A percentile compares a stretch with the other conserved stretches of the same genome.
These are phyloP conservation scores for Calocera cornea DNA, from an alignment of 768 basidiomycete genomes.

Conservation along the genomic window DNA sequence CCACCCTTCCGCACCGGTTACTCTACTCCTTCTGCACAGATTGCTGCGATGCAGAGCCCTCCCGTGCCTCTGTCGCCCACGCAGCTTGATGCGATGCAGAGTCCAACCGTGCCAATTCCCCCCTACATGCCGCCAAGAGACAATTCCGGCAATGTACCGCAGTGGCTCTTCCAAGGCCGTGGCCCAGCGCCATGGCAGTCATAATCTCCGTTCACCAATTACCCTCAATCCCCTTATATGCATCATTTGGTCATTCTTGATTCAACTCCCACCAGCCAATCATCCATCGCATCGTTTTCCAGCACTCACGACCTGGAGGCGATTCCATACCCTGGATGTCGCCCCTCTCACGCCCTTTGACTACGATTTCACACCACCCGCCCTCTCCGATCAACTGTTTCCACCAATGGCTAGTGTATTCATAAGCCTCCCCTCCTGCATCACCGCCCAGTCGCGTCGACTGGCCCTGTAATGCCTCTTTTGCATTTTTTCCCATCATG, in stretches of 20 bases:
- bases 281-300: background rate
- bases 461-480: background rate
- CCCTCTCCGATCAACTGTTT: background rate
- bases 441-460: background rate
- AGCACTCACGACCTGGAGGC: conserved; percentile 5
- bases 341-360: conserved; percentile 1
- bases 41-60: background rate
- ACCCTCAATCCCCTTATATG: background rate
- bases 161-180: background rate
- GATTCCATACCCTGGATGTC: conserved; percentile 5
- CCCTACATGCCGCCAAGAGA: background rate
- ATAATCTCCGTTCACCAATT: background rate
- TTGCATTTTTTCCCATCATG: background rate
- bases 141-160: background rate
- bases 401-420: background rate
- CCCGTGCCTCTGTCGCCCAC: background rate
- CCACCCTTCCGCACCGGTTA: background rate
- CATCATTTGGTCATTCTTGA: background rate
- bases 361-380: background rate
- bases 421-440: background rate
- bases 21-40: background rate
- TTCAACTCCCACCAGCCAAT: background rate
- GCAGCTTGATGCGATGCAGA: background rate
- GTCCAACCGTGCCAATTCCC: background rate
- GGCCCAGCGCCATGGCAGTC: background rate